Evolutionary conservation across 352 stramenopile species (phyloP).

Genomic region (Pythium phragmitis): DNA sequence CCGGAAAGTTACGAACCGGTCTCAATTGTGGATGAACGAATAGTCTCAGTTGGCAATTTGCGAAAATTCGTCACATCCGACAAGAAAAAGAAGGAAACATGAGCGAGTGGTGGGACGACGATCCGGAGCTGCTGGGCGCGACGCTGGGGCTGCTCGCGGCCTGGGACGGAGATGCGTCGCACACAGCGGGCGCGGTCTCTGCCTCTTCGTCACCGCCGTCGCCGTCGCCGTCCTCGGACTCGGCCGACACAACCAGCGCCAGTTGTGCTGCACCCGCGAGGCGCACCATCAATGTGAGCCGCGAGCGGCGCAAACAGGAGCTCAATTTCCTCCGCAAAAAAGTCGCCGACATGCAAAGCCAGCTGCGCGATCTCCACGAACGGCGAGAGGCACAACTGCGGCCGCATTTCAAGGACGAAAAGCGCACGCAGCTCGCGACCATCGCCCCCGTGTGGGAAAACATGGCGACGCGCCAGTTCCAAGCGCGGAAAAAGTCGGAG

Average conservation of each 20-base stretch:
- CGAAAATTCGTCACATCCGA: too few species aligned
- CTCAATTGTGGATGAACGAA: too few species aligned
- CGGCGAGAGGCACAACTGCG: conserved; percentile 6
- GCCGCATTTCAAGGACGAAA: not conserved
- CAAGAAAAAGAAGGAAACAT: not conserved
- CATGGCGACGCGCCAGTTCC: conserved; percentile 19
- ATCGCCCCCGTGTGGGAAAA: conserved; percentile 24
- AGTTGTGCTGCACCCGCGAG: not conserved
- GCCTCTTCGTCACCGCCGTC: not conserved
- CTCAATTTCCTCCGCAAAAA: conserved; percentile 10
- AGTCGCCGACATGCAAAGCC: conserved; percentile 7
- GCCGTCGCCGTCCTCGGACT: not conserved
- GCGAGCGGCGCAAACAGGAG: conserved; percentile 24
- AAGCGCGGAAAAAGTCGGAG: conserved; percentile 7
- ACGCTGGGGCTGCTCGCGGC: conserved; percentile 4
- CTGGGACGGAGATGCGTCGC: not conserved
- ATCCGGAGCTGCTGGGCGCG: conserved; percentile 4
- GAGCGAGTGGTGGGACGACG: conserved; percentile 7
- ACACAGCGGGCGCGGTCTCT: not conserved
- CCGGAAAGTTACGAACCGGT: too few species aligned
- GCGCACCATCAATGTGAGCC: conserved; percentile 15
- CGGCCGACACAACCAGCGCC: not conserved
- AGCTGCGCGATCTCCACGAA: conserved; percentile 1
- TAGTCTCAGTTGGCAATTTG: too few species aligned
- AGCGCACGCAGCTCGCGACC: conserved; percentile 8